These are phyloP conservation scores for Pichia paraexigua DNA, from an alignment of 805 yeast genomes.

Conservation along the genomic window DNA sequence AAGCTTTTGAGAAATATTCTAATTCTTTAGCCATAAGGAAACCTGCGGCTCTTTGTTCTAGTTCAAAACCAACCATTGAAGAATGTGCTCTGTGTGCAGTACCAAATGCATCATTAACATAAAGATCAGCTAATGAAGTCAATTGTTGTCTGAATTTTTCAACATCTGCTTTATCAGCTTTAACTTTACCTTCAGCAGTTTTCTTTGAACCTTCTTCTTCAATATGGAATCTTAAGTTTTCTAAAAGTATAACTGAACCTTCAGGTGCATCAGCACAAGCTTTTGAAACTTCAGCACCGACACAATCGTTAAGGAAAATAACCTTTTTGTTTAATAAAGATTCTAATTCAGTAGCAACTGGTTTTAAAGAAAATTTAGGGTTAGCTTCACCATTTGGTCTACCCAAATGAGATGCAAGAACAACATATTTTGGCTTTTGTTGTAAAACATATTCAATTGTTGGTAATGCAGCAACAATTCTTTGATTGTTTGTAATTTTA, in stretches of 20 bases:
- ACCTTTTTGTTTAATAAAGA: conserved; percentile 68
- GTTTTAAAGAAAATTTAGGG: conserved; percentile 84
- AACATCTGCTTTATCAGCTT: conserved; percentile 83
- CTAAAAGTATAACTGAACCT: conserved; percentile 85
- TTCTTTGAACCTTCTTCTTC: conserved; percentile 95
- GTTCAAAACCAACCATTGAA: conserved; percentile 95
- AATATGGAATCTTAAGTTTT: conserved; percentile 97
- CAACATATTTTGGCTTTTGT: conserved; percentile 82
- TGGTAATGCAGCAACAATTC: conserved; percentile 99
- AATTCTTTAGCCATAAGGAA: conserved; percentile 97
- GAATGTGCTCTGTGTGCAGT: conserved; percentile 99
- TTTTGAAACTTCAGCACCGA: conserved; percentile 82
- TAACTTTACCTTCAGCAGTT: conserved; percentile 78
- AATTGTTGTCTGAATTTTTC: conserved; percentile 81
- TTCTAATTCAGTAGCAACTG: conserved; percentile 86
- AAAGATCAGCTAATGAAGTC: conserved; percentile 91
- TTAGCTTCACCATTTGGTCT: conserved; percentile 95
- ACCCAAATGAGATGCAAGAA: conserved; percentile 96
- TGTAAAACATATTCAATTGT: conserved; percentile 93
- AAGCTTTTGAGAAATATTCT: conserved; percentile 94
- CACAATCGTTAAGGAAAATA: conserved; percentile 81
- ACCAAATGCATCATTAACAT: conserved; percentile 97
- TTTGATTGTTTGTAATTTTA: conserved; percentile 97
- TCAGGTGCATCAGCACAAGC: conserved; percentile 64
- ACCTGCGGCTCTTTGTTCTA: conserved; percentile 96